Evolutionary conservation across 805 yeast genomes (phyloP).

Genomic region (Nakazawaea molendinolei): DNA sequence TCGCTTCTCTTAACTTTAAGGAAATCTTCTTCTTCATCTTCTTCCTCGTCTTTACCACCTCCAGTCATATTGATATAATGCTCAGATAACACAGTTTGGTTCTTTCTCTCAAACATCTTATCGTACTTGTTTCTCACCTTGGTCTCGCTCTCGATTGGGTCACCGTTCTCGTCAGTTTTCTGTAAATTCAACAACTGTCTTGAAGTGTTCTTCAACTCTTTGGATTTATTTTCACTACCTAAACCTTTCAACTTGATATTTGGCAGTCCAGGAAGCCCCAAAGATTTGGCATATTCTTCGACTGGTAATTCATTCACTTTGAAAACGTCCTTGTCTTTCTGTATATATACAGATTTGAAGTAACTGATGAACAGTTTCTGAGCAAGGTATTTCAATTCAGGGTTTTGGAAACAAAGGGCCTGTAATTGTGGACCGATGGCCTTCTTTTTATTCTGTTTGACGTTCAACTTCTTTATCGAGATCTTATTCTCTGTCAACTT

Average conservation of each 20-base stretch:
- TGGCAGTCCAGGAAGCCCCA: conserved; percentile 97
- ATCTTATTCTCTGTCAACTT: conserved; percentile 58
- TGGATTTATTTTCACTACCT: conserved; percentile 35
- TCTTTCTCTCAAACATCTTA: conserved; percentile 90
- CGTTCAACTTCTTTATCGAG: conserved; percentile 63
- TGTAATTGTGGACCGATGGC: conserved; percentile 80
- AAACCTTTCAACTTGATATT: conserved; percentile 58
- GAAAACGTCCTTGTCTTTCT: conserved; percentile 82
- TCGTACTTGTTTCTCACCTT: conserved; percentile 83
- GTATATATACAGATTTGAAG: conserved; percentile 76
- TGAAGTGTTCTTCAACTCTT: conserved; percentile 76
- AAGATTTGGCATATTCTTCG: conserved; percentile 78
- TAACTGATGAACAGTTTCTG: conserved; percentile 95
- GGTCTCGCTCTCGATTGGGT: conserved; percentile 29
- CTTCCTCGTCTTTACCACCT: conserved; percentile 24
- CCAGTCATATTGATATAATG: conserved; percentile 72
- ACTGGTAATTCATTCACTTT: conserved; percentile 68
- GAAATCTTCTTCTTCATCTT: conserved; percentile 64
- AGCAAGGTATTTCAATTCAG: conserved; percentile 86
- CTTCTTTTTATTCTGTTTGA: conserved; percentile 67
- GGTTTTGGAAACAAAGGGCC: conserved; percentile 84
- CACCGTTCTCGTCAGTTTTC: conserved; percentile 61
- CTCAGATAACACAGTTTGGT: conserved; percentile 86
- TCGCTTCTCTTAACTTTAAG: conserved; percentile 73
- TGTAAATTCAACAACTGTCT: conserved; percentile 57